Conservation (phyloP, 1,139 yeast species). For the Pichia sp. region DNA sequence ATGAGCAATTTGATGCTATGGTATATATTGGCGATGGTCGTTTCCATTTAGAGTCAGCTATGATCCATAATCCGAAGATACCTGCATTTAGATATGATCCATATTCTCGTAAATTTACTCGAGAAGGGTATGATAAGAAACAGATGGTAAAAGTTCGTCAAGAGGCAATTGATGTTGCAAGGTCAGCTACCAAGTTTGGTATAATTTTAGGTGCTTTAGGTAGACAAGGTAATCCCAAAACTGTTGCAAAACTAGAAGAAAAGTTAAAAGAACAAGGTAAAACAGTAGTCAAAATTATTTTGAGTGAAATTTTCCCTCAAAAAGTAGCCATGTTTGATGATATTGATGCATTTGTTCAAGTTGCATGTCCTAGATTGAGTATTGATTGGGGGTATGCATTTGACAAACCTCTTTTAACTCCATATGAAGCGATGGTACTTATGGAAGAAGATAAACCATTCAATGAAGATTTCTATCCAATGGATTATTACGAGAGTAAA, state of each 20-base stretch:
- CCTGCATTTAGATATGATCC: slow-evolving; percentile 96
- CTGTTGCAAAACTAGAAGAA: slow-evolving; percentile 58
- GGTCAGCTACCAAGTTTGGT: slow-evolving; percentile 62
- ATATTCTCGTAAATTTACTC: slow-evolving; percentile 80
- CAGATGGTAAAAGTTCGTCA: slow-evolving; percentile 70
- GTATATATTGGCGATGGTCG: slow-evolving; percentile 94
- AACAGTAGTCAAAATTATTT: slow-evolving; percentile 69
- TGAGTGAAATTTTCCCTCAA: slow-evolving; percentile 90
- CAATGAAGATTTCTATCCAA: slow-evolving; percentile 66
- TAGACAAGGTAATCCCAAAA: slow-evolving; percentile 84
- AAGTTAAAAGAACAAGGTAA: slow-evolving; percentile 48
- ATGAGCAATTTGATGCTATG: slow-evolving; percentile 63
- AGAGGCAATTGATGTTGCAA: slow-evolving; percentile 62
- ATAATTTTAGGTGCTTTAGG: slow-evolving; percentile 92
- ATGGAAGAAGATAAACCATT: slow-evolving; percentile 67
- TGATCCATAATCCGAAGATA: slow-evolving; percentile 92
- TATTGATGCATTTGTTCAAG: slow-evolving; percentile 92
- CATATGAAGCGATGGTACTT: slow-evolving; percentile 94
- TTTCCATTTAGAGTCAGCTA: slow-evolving; percentile 89
- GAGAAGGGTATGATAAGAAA: slow-evolving; percentile 79
- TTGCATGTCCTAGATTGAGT: slow-evolving; percentile 93
- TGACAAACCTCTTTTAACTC: slow-evolving; percentile 83
- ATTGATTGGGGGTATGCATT: slow-evolving; percentile 99
- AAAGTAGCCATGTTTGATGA: slow-evolving; percentile 92
- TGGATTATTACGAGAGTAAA: slow-evolving; percentile 88